Evolutionary conservation across 495 filamentous ascomycete species (phyloP).

Genomic region (Lasiosphaeris hirsuta): DNA sequence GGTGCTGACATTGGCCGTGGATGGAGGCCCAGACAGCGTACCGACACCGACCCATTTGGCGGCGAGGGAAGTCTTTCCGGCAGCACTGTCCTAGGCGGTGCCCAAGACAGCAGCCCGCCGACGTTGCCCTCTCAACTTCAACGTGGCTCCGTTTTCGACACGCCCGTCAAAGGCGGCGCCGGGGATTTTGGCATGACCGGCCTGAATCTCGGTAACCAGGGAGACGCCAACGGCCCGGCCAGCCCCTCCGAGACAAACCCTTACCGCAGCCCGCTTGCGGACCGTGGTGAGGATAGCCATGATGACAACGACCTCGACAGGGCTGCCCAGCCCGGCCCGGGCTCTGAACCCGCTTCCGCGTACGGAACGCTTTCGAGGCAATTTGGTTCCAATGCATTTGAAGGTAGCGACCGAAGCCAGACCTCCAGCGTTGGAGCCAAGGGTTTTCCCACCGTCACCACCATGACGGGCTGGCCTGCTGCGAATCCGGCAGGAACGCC

Average conservation of each 20-base stretch:
- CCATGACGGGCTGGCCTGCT: constrained; percentile 64
- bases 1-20: constrained; percentile 33
- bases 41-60: constrained; percentile 80
- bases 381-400: constrained; percentile 53
- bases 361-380: constrained; percentile 47
- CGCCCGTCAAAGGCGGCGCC: constrained; percentile 56
- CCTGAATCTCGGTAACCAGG: constrained; percentile 58
- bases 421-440: constrained; percentile 80
- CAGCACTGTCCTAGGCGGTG: constrained; percentile 77
- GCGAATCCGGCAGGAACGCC: constrained; percentile 68
- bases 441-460: constrained; percentile 64
- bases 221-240: constrained; percentile 50
- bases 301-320: constrained; percentile 60
- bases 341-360: constrained; percentile 41
- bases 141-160: constrained; percentile 46
- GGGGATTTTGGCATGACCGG: constrained; percentile 80
- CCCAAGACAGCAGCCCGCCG: constrained; percentile 67
- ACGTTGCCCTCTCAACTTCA: constrained; percentile 36
- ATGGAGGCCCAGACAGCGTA: constrained; percentile 56
- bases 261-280: constrained; percentile 75
- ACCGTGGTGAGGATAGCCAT: constrained; percentile 66
- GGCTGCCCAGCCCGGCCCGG: constrained; percentile 32
- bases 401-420: constrained; percentile 79
- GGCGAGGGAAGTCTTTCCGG: constrained; percentile 62
- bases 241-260: constrained; percentile 97